Percentiles rank a stretch among this genome's conserved stretches.
These are phyloP conservation scores for Pulveroboletus frians DNA, from an alignment of 768 basidiomycete species.

Conservation along the genomic window DNA sequence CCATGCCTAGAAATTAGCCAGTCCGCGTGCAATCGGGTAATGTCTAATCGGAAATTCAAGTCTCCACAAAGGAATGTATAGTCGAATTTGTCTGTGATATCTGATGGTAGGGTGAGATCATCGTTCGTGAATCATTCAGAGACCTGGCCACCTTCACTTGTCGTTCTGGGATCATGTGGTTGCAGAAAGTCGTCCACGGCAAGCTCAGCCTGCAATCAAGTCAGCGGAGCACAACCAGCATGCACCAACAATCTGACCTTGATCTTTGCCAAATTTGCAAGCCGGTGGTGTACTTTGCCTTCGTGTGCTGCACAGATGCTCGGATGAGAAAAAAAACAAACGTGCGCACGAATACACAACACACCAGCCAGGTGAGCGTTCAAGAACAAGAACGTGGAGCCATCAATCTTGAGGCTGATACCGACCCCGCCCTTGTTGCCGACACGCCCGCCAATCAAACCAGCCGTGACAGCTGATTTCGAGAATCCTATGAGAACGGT, in stretches of 20 bases:
- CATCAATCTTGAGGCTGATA: constrained; percentile 78
- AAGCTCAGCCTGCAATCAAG: constrained; percentile 54
- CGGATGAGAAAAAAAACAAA: neutral
- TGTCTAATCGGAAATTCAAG: constrained; percentile 85
- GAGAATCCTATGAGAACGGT: constrained; percentile 49
- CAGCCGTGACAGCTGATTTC: constrained; percentile 80
- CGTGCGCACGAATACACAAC: constrained; percentile 1
- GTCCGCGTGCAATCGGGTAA: constrained; percentile 88
- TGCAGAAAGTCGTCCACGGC: constrained; percentile 72
- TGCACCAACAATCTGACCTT: constrained; percentile 45
- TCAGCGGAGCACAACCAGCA: neutral
- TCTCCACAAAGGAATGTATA: constrained; percentile 87
- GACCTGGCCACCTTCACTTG: constrained; percentile 57
- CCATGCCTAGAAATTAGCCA: constrained; percentile 86
- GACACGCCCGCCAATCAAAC: constrained; percentile 83
- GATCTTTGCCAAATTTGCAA: constrained; percentile 86
- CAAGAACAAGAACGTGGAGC: constrained; percentile 81
- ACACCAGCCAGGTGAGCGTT: constrained; percentile 87
- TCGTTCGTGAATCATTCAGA: neutral
- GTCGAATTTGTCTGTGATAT: constrained; percentile 86
- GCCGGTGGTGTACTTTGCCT: constrained; percentile 67
- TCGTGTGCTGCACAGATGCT: constrained; percentile 55
- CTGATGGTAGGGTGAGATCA: constrained; percentile 26
- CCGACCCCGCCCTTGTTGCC: constrained; percentile 94
- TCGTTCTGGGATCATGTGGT: constrained; percentile 55